Evolutionary conservation across 139 green algal genomes (phyloP).

Genomic region (Deuterostichococcus epilithicus): DNA sequence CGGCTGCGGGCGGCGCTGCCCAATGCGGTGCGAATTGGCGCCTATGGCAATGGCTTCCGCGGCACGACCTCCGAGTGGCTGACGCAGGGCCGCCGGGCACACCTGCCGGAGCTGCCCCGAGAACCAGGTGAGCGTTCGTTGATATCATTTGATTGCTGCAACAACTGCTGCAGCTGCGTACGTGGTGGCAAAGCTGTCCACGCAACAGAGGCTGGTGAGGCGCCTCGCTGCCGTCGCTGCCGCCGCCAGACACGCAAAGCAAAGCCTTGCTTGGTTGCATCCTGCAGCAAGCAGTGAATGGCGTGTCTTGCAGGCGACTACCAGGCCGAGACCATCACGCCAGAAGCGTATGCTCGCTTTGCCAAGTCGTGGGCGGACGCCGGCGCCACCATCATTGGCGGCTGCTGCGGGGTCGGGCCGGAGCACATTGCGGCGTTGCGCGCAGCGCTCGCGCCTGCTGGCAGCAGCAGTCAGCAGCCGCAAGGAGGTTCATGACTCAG

Average conservation of each 20-base stretch:
- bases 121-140: background rate
- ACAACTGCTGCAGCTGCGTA: background rate
- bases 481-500: too few species aligned
- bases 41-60: conserved; percentile 63
- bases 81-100: background rate
- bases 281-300: background rate
- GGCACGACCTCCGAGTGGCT: conserved; percentile 56
- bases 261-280: background rate
- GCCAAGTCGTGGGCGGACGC: conserved; percentile 25
- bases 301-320: conserved; percentile 17
- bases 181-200: too few species aligned
- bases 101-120: background rate
- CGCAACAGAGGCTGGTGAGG: background rate
- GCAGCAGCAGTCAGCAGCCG: too few species aligned
- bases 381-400: conserved; percentile 51
- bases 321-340: conserved; percentile 32
- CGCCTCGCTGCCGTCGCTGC: background rate
- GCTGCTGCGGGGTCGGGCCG: conserved; percentile 59
- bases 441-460: too few species aligned
- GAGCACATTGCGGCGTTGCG: conserved; percentile 30
- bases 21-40: conserved; percentile 28
- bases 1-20: conserved; percentile 4
- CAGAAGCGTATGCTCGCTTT: conserved; percentile 37
- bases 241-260: too few species aligned
- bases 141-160: background rate